Evolutionary conservation across 2,329 filamentous ascomycete genomes (phyloP), one percentile per base, ranked within the genome.

Genomic region (Fusarium agapanthi): DNA sequence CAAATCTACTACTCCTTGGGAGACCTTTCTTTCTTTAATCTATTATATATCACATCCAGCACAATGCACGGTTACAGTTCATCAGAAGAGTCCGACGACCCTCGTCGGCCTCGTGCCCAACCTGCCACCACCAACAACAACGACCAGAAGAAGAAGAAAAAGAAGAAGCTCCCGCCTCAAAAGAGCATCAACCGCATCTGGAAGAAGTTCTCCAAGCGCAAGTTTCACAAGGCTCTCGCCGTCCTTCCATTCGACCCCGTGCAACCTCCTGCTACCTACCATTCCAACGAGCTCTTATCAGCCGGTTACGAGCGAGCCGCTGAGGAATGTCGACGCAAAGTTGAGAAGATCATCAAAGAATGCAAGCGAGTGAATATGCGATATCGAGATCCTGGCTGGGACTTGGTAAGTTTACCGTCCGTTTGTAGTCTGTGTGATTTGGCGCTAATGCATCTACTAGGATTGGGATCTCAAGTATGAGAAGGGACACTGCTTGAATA

Each of bases 361-460:
- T 96, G 94, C 81, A 86, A 87, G 71, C 86, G 93, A 28, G 86
- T 95, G 41, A 97, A 97, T 76, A 92, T 92, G 79, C 92, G 94
- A 76, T 97, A 96, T 79, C 88, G 92, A 30, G 91, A 93, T 72
- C 88, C 89, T 2, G 87, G 86, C 4, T 90, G 85, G 80, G 88
- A 89, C 73, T 76, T 90, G 78, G 88, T 89, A 78, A 79, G 87
- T 76, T 64, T 30, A 3, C 5, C 9, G 22, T 7, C 16, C 0
- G 12, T 13, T 9, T 32, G 35, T 35, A 61, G 45, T 22, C 41
- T 18, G 10, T 44, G 38, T 37, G 48, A 55, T 10, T 13, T 16
- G 45, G 20, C 28, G 51, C 72, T 78, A 58, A 79, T 63, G 32
- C 24, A 45, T 20, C 35, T 20, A 20, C 22, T 64, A 90, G 87